Conservation (phyloP, 2,329 filamentous ascomycete species). For the Colletotrichum neosansevieriae region DNA sequence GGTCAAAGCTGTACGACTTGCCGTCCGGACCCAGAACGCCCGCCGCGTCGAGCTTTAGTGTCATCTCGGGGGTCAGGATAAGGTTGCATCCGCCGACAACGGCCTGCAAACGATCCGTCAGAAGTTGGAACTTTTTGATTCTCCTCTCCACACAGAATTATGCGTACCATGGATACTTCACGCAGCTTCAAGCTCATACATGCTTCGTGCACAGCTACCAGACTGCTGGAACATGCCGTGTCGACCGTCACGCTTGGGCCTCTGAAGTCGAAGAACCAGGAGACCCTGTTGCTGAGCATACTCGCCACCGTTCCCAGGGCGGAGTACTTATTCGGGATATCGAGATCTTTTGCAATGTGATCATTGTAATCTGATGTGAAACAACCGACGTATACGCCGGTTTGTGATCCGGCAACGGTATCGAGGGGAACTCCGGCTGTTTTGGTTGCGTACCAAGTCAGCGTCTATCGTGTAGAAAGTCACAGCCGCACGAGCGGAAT, state of each 20-base stretch:
- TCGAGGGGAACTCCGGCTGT: conserved; percentile 43
- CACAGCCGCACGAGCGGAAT: not conserved
- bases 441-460: not conserved
- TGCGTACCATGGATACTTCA: conserved; percentile 40
- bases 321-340: conserved; percentile 40
- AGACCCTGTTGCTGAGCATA: conserved; percentile 51
- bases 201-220: conserved; percentile 50
- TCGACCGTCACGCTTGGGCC: conserved; percentile 52
- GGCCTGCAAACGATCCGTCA: conserved; percentile 52
- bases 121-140: too few species aligned
- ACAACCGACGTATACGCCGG: conserved; percentile 45
- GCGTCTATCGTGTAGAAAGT: not conserved
- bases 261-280: conserved; percentile 52
- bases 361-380: conserved; percentile 45
- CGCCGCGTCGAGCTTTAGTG: conserved; percentile 32
- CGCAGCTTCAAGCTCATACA: conserved; percentile 41
- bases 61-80: conserved; percentile 40
- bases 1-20: conserved; percentile 49
- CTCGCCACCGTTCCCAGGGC: conserved; percentile 47
- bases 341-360: conserved; percentile 35
- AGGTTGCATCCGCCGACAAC: conserved; percentile 44
- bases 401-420: conserved; percentile 40
- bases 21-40: conserved; percentile 47
- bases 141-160: too few species aligned
- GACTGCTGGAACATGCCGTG: conserved; percentile 53